These are phyloP conservation scores for Tricladium varicosporioides DNA, from an alignment of 2,329 filamentous ascomycete species.

Conservation along the genomic window DNA sequence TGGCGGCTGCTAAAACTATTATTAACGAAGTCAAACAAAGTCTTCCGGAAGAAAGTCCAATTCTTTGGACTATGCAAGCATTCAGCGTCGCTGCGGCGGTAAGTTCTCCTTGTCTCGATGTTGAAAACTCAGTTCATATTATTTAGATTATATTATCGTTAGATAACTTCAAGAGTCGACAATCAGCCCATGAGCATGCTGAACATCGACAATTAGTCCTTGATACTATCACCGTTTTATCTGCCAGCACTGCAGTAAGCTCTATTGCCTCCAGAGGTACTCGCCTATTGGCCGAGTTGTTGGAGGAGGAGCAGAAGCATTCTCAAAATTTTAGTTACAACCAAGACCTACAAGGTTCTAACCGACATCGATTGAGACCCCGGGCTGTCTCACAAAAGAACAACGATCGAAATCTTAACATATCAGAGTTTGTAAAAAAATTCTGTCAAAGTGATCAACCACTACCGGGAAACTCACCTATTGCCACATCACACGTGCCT, in stretches of 20 bases:
- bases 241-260: constrained; percentile 35
- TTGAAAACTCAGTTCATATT: background rate
- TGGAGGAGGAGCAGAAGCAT: constrained; percentile 24
- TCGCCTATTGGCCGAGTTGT: constrained; percentile 36
- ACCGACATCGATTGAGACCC: constrained; percentile 3
- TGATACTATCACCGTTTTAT: constrained; percentile 34
- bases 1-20: constrained; percentile 23
- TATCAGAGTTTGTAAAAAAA: constrained; percentile 30
- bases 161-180: constrained; percentile 32
- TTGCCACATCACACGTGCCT: constrained; percentile 14
- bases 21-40: constrained; percentile 22
- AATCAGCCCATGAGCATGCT: constrained; percentile 26
- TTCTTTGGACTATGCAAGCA: constrained; percentile 21
- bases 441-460: constrained; percentile 28
- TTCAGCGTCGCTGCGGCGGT: constrained; percentile 22
- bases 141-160: constrained; percentile 31
- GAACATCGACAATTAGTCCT: constrained; percentile 35
- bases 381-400: constrained; percentile 1
- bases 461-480: constrained; percentile 10
- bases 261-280: constrained; percentile 39
- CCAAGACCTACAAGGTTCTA: background rate
- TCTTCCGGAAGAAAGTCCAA: constrained; percentile 13
- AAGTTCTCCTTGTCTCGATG: background rate
- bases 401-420: constrained; percentile 25
- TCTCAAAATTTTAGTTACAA: constrained; percentile 1